Evolutionary conservation across 805 yeast genomes (phyloP), one percentile per base, ranked within the genome.

Genomic region (Kodamaea kaohsiungensis): DNA sequence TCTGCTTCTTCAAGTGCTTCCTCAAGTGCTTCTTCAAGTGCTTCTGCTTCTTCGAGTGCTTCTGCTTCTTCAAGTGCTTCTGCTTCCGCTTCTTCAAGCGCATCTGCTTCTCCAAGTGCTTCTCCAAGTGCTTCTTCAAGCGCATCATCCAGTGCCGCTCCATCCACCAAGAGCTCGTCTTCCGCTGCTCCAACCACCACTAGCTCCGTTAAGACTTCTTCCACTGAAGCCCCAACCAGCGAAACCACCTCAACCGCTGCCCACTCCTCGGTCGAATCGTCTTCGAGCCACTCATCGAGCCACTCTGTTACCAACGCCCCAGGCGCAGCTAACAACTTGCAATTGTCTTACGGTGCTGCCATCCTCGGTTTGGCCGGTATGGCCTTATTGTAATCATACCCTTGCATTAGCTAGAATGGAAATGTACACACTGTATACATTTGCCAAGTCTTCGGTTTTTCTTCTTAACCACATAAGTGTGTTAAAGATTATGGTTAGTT

Each of bases 281-380:
- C 35, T 16, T 16, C 50, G 30, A 17, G 27, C 48, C 17, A 53
- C 7, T 6, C 54, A 7, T 27, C 53, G 19, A 27, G 46, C 27
- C 56, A 46, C 46, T 25, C 51, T 39, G 17, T 57, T 49, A 27
- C 55, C 53, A 40, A 46, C 39, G 42, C 58, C 16, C 27, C 38
- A 25, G 53, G 56, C 22, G 69, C 56, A 22, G 69, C 59, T 46
- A 61, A 59, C 53, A 55, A 52, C 56, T 54, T 52, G 42, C 62
- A 61, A 39, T 54, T 61, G 48, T 58, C 69, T 9, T 56, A 61
- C 49, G 70, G 67, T 33, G 67, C 65, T 38, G 70, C 69, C 53
- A 56, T 64, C 43, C 56, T 60, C 37, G 69, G 66, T 27, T 51
- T 65, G 47, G 61, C 65, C 33, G 68, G 67, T 49, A 38, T 56